phyloP scores from a whole-genome alignment of 768 basidiomycete genomes.

The Neoboletus brunneissimus region DNA sequence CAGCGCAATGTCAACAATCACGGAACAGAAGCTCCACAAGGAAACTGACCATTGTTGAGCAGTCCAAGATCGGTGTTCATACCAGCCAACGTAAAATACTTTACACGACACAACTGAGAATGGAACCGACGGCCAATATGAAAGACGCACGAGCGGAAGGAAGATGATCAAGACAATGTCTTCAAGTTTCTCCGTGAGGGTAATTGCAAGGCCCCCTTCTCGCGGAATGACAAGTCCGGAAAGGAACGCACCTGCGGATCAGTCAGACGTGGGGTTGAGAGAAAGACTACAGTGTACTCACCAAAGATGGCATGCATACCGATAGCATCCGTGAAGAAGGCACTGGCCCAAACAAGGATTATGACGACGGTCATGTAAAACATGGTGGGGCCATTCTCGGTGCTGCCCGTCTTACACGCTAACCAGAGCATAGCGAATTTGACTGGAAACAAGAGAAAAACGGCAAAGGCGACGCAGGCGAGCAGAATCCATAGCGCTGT shows the following conservation, averaged over 20 bases:
- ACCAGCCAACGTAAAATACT: conserved; percentile 94
- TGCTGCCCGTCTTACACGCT: conserved; percentile 40
- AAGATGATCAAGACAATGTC: conserved; percentile 83
- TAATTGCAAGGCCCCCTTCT: too few relatives aligned
- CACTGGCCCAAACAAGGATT: too few relatives aligned
- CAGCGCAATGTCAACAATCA: background rate
- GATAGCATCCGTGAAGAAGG: too few relatives aligned
- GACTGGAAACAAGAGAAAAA: conserved; percentile 71
- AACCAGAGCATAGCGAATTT: conserved; percentile 64
- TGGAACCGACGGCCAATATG: background rate
- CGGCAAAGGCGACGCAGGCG: conserved; percentile 72
- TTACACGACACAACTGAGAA: background rate
- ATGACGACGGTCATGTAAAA: too few relatives aligned
- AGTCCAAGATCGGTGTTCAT: conserved; percentile 86
- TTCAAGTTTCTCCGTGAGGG: too few relatives aligned
- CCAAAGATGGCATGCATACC: too few relatives aligned
- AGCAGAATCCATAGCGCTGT: conserved; percentile 86
- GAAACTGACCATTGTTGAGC: conserved; percentile 61
- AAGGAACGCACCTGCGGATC: too few relatives aligned
- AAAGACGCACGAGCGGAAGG: conserved; percentile 63
- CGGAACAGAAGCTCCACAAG: background rate
- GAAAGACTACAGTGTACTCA: too few relatives aligned
- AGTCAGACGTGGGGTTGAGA: too few relatives aligned
- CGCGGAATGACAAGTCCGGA: too few relatives aligned
- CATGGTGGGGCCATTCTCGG: too few relatives aligned